These are phyloP conservation scores for Saturnispora mendoncae DNA, from an alignment of 805 yeast species.

Conservation along the genomic window DNA sequence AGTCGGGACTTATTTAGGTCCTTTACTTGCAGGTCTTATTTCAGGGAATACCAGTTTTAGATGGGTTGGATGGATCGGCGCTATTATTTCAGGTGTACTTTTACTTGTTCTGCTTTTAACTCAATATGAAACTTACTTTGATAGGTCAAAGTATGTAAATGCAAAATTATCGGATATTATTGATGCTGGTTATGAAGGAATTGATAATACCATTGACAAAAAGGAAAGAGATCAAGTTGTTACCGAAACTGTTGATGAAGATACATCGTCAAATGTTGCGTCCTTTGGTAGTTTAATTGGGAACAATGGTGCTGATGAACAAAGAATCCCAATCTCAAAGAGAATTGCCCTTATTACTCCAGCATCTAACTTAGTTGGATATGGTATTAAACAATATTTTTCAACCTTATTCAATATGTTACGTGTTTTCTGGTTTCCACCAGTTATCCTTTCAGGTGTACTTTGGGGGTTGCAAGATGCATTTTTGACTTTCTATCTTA, in stretches of 20 bases:
- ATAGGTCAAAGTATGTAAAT: slow-evolving; percentile 36
- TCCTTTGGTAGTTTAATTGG: slow-evolving; percentile 12
- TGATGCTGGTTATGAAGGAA: slow-evolving; percentile 4
- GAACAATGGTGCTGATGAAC: slow-evolving; percentile 34
- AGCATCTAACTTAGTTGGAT: slow-evolving; percentile 52
- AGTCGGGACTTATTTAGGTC: slow-evolving; percentile 72
- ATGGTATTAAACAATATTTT: slow-evolving; percentile 58
- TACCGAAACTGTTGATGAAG: slow-evolving; percentile 1
- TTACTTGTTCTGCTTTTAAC: slow-evolving; percentile 46
- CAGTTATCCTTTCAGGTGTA: slow-evolving; percentile 56
- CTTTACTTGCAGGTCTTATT: slow-evolving; percentile 69
- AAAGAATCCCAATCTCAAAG: slow-evolving; percentile 36
- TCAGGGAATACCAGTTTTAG: slow-evolving; percentile 53
- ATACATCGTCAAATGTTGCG: slow-evolving; percentile 6
- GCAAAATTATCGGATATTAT: slow-evolving; percentile 1
- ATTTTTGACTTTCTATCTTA: slow-evolving; percentile 62
- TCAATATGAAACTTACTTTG: slow-evolving; percentile 66
- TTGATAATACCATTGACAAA: not conserved
- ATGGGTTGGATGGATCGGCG: slow-evolving; percentile 70
- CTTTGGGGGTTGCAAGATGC: slow-evolving; percentile 81
- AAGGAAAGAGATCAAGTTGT: slow-evolving; percentile 7
- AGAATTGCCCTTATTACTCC: slow-evolving; percentile 43
- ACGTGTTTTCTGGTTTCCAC: slow-evolving; percentile 54
- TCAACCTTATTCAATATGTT: slow-evolving; percentile 41
- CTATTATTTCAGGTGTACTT: slow-evolving; percentile 54